Base-by-base conservation (phyloP, 176 grass and related monocot genomes). In the Metroxylon sagu region DNA sequence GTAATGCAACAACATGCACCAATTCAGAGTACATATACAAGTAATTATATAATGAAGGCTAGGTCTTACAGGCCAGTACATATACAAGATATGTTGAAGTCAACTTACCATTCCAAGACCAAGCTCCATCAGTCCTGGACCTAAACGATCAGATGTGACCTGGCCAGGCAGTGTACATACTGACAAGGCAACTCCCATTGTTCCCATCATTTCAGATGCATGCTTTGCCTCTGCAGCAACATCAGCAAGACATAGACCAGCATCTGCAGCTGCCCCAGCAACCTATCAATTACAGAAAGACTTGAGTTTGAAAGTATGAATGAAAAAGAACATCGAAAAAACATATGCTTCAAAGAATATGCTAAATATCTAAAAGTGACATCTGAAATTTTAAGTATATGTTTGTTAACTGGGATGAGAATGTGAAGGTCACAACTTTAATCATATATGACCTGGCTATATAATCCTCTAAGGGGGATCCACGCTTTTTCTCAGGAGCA, bases 91-190 rank as follows among this genome's bases (percentile, higher is more conserved):
- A 43, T 43, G 35, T 43, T 43, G 5, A 31, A 60, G 58, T 76
- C 19, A 60, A 76, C 94, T 83, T 89, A 98, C 93, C 64, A 98
- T 98, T 85, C 93, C 93, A 79, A 98, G 93, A 50, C 93, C 93
- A 78, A 98, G 84, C 85, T 98, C 93, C 85, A 98, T 98, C 76
- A 88, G 66, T 25, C 71, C 78, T 70, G 88, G 80, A 71, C 87
- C 93, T 74, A 98, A 74, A 72, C 93, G 84, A 60, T 98, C 93
- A 61, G 93, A 98, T 61, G 93, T 74, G 68, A 89, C 84, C 69
- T 89, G 88, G 35, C 93, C 93, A 88, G 93, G 93, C 55, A 98
- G 78, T 57, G 93, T 92, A 76, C 93, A 98, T 61, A 98, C 85
- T 78, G 94, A 98, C 51, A 98, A 76, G 64, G 94, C 94, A 81